A percentile compares a stretch with the other conserved stretches of the same genome.
These are phyloP conservation scores for Gossypium gossypioides DNA, from an alignment of 441 rosid genomes.

Conservation along the genomic window DNA sequence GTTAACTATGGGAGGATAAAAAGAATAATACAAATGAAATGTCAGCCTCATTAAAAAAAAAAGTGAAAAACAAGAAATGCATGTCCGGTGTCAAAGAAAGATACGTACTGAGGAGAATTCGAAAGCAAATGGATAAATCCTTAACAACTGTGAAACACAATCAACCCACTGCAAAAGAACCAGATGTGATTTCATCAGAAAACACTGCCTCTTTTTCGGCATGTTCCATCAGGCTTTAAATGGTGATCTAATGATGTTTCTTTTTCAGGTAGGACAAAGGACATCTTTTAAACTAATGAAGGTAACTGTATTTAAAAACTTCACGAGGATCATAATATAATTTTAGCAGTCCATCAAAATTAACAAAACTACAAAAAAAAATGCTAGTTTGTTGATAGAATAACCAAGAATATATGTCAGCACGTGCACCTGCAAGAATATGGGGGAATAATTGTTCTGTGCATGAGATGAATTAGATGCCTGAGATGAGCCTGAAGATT, in stretches of 20 bases:
- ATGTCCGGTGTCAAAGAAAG: not conserved
- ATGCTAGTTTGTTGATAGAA: not conserved
- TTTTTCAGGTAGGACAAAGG: not conserved
- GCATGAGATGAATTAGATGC: conserved; percentile 70
- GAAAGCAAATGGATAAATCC: conserved; percentile 95
- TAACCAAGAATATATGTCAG: not conserved
- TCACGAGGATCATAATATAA: not conserved
- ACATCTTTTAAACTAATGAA: not conserved
- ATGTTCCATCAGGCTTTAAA: not conserved
- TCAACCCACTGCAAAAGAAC: conserved; percentile 91
- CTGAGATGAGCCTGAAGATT: conserved; percentile 67
- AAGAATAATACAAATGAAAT: not conserved
- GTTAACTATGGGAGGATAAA: conserved; percentile 7
- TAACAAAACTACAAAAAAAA: not conserved
- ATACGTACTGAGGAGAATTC: conserved; percentile 88
- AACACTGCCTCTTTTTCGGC: not conserved
- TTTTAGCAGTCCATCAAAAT: not conserved
- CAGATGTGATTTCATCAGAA: not conserved
- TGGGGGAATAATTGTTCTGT: conserved; percentile 80
- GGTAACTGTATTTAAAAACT: not conserved
- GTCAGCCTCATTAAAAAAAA: not conserved
- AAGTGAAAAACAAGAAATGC: not conserved
- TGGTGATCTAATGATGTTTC: not conserved
- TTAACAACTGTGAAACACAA: conserved; percentile 79
- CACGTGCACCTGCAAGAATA: conserved; percentile 76